Conservation (phyloP, 2,329 filamentous ascomycete species). For the Aspergillus candidus region DNA sequence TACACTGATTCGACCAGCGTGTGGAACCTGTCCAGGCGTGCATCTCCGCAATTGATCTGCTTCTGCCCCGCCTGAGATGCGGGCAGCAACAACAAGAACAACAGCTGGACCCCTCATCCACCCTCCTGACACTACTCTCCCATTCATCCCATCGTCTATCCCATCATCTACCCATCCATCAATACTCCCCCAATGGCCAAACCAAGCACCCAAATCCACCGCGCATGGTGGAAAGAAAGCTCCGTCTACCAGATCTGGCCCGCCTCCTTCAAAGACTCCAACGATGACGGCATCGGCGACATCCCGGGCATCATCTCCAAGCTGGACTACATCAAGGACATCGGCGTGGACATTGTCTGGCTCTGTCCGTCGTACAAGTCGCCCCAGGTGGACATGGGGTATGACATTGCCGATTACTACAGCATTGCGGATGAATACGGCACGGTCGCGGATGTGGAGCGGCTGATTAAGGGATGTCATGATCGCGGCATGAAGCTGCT, state of each 20-base stretch:
- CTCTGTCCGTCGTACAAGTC: slow-evolving; percentile 46
- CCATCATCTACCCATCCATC: too few relatives aligned
- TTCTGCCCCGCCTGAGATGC: too few relatives aligned
- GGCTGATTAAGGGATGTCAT: slow-evolving; percentile 55
- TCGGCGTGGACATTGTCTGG: slow-evolving; percentile 61
- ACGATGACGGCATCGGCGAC: slow-evolving; percentile 55
- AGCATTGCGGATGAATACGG: slow-evolving; percentile 61
- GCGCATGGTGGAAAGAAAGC: slow-evolving; percentile 52
- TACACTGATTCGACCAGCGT: too few relatives aligned
- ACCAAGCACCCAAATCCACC: slow-evolving; percentile 9
- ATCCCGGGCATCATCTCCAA: slow-evolving; percentile 59
- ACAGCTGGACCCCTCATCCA: too few relatives aligned
- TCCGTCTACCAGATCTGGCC: slow-evolving; percentile 57
- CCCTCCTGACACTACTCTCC: too few relatives aligned
- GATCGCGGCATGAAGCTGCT: slow-evolving; percentile 63
- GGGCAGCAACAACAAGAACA: too few relatives aligned
- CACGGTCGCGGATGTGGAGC: slow-evolving; percentile 59
- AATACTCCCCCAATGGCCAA: not conserved
- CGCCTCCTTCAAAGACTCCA: slow-evolving; percentile 50
- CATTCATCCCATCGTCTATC: too few relatives aligned
- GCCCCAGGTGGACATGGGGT: slow-evolving; percentile 50
- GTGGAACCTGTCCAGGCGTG: too few relatives aligned
- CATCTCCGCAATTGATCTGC: too few relatives aligned
- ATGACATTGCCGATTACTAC: slow-evolving; percentile 57
- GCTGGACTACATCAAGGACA: slow-evolving; percentile 57